phyloP scores from a whole-genome alignment of 768 basidiomycete species.

The Lactifluus pinguis region DNA sequence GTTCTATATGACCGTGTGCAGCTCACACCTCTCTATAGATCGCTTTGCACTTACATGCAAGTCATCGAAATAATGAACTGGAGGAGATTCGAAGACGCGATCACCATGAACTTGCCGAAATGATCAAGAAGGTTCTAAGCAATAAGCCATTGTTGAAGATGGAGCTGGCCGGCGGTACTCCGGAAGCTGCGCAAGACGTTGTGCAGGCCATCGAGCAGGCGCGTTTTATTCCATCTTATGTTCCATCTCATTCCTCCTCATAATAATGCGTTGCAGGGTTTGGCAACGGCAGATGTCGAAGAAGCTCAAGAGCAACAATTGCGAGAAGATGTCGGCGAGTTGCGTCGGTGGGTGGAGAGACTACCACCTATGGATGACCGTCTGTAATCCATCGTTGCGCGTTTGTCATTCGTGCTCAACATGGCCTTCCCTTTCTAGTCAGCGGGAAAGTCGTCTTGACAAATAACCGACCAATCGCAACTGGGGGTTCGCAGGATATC shows the following conservation, averaged over 20 bases:
- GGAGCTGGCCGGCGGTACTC: neutral
- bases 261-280: neutral
- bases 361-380: slow-evolving; percentile 18
- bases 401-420: neutral
- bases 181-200: slow-evolving; percentile 7
- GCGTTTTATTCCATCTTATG: neutral
- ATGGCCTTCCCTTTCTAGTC: neutral
- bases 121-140: slow-evolving; percentile 10
- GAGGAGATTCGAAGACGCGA: slow-evolving; percentile 17
- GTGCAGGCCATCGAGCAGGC: slow-evolving; percentile 17
- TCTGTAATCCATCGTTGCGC: neutral
- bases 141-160: slow-evolving; percentile 3
- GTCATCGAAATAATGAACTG: slow-evolving; percentile 3
- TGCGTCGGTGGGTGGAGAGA: slow-evolving; percentile 8
- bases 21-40: neutral
- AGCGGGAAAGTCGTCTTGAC: slow-evolving; percentile 7
- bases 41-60: slow-evolving; percentile 9
- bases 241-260: neutral
- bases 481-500: slow-evolving; percentile 15
- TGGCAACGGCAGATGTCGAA: slow-evolving; percentile 4
- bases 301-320: slow-evolving; percentile 12
- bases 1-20: no score
- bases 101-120: slow-evolving; percentile 14
- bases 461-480: slow-evolving; percentile 6
- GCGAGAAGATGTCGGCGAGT: slow-evolving; percentile 14